Evolutionary conservation across 1,284 basidiomycete species (phyloP).

Genomic region (Malassezia brasiliensis): DNA sequence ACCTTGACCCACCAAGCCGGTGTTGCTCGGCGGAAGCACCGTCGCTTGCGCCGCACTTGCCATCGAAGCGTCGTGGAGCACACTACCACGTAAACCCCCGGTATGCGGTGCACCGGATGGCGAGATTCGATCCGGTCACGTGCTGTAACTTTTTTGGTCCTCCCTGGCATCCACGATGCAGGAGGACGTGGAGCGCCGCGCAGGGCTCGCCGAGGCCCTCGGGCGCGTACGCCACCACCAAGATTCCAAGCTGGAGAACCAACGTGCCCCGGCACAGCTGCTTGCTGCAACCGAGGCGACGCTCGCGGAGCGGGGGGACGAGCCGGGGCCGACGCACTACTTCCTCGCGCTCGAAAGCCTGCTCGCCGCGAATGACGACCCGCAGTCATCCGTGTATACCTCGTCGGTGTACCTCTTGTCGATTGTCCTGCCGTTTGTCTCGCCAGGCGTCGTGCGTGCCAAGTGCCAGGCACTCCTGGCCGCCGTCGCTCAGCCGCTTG

Average conservation of each 20-base stretch:
- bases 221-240: constrained; percentile 80
- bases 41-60: no score
- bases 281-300: constrained; percentile 81
- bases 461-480: constrained; percentile 28
- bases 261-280: constrained; percentile 80
- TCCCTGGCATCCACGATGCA: background rate
- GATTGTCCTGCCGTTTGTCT: constrained; percentile 33
- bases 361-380: constrained; percentile 19
- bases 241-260: constrained; percentile 69
- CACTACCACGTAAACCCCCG: no score
- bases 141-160: background rate
- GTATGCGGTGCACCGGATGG: no score
- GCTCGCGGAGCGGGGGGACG: constrained; percentile 62
- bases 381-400: constrained; percentile 19
- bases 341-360: constrained; percentile 40
- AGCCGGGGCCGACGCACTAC: constrained; percentile 53
- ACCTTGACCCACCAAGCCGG: background rate
- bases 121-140: background rate
- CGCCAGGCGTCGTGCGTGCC: constrained; percentile 32
- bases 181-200: constrained; percentile 7
- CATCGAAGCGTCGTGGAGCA: no score
- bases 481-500: constrained; percentile 32
- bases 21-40: background rate
- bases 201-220: constrained; percentile 21
- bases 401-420: constrained; percentile 41